phyloP scores from a whole-genome alignment of 2,329 filamentous ascomycete genomes.

The Penicillium sp. region DNA sequence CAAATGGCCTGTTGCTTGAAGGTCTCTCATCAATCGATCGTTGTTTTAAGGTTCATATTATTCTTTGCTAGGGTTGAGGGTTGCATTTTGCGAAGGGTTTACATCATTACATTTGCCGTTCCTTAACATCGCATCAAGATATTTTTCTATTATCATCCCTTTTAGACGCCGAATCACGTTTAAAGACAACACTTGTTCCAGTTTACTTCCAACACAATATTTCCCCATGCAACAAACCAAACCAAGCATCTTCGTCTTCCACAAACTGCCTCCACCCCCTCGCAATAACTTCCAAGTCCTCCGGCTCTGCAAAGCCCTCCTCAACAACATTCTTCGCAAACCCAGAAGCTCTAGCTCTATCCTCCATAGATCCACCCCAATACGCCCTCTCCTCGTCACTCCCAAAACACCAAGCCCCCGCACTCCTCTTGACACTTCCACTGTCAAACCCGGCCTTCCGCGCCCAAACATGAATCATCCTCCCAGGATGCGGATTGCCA shows the following conservation, averaged over 20 bases:
- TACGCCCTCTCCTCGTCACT: constrained; percentile 33
- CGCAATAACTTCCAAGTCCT: constrained; percentile 36
- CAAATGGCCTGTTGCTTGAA: neutral
- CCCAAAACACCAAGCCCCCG: constrained; percentile 41
- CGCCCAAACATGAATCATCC: constrained; percentile 38
- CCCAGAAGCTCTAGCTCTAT: constrained; percentile 29
- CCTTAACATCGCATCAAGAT: neutral
- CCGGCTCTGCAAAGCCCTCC: constrained; percentile 32
- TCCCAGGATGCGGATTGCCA: constrained; percentile 31
- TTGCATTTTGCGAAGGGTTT: neutral
- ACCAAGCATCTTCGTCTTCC: constrained; percentile 38
- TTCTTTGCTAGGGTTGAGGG: neutral
- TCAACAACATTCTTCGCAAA: constrained; percentile 31
- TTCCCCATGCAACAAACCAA: constrained; percentile 40
- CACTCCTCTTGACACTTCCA: constrained; percentile 27
- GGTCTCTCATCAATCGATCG: neutral
- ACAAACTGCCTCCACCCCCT: constrained; percentile 38
- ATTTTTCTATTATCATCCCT: neutral
- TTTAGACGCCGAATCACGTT: too few relatives aligned
- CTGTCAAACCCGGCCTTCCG: constrained; percentile 35
- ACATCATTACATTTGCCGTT: neutral
- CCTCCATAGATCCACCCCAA: constrained; percentile 39
- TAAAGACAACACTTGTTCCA: neutral
- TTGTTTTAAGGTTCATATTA: neutral
- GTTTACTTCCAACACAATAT: constrained; percentile 38